A percentile compares a stretch with the other conserved stretches of the same genome.
These are phyloP conservation scores for Talaromyces piceae DNA, from an alignment of 2,329 filamentous ascomycete genomes.

Conservation along the genomic window DNA sequence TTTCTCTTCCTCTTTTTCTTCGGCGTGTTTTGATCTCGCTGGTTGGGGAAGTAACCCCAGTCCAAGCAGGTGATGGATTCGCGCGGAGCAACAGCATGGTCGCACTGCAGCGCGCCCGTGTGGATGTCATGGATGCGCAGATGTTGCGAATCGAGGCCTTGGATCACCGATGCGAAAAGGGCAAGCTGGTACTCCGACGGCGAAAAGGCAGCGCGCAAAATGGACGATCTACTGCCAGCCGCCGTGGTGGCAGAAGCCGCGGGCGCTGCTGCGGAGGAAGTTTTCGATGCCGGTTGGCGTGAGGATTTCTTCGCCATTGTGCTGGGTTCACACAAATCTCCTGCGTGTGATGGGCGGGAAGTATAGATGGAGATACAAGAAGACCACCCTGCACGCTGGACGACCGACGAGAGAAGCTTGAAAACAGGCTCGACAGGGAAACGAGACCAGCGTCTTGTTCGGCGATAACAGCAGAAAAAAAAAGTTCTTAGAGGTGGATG, in stretches of 20 bases:
- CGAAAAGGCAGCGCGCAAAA: slow-evolving; percentile 44
- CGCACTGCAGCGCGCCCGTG: slow-evolving; percentile 44
- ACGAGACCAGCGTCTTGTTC: neutral
- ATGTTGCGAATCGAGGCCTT: slow-evolving; percentile 46
- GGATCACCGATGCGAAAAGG: slow-evolving; percentile 48
- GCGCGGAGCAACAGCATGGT: slow-evolving; percentile 41
- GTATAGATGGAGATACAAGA: neutral
- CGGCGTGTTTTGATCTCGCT: slow-evolving; percentile 34
- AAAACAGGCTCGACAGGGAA: neutral
- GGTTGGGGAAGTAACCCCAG: slow-evolving; percentile 41
- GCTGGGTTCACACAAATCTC: neutral
- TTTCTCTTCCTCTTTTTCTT: slow-evolving; percentile 49
- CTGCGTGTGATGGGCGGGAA: neutral
- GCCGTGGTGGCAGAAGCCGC: slow-evolving; percentile 29
- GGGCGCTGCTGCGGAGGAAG: slow-evolving; percentile 35
- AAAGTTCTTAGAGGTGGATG: slow-evolving; percentile 32
- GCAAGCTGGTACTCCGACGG: slow-evolving; percentile 45
- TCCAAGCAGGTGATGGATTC: slow-evolving; percentile 43
- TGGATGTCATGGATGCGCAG: slow-evolving; percentile 46
- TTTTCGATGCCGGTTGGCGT: slow-evolving; percentile 36
- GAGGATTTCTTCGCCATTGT: slow-evolving; percentile 43
- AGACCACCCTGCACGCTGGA: neutral
- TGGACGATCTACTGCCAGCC: slow-evolving; percentile 38
- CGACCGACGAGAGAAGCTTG: neutral
- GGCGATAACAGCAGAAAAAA: slow-evolving; percentile 21